These are phyloP conservation scores for Colletotrichum tropicale DNA, from an alignment of 2,329 filamentous ascomycete genomes.

Conservation along the genomic window DNA sequence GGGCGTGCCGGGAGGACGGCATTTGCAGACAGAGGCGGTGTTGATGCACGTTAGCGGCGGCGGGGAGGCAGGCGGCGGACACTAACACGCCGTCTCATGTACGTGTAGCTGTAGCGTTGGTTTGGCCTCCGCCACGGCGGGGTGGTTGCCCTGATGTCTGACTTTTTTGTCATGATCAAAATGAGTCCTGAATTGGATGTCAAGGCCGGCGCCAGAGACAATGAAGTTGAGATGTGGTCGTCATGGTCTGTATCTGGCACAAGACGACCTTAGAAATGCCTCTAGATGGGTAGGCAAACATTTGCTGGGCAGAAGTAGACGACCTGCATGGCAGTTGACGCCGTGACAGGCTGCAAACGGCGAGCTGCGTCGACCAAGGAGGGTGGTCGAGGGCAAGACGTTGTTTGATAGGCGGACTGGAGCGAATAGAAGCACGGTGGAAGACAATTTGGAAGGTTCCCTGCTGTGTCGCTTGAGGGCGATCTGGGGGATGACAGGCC, in stretches of 20 bases:
- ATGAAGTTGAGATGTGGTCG: not conserved
- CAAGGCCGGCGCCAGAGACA: not conserved
- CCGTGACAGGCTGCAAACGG: not conserved
- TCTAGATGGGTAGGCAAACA: not conserved
- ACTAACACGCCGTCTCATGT: not conserved
- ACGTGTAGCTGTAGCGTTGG: not conserved
- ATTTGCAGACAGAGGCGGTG: slow-evolving; percentile 1
- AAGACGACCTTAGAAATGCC: not conserved
- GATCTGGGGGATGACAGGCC: slow-evolving; percentile 11
- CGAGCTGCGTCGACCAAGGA: not conserved
- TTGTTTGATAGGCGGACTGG: slow-evolving; percentile 3
- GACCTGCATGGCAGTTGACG: not conserved
- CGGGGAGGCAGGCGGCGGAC: not conserved
- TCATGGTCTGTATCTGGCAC: not conserved
- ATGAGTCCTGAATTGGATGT: not conserved
- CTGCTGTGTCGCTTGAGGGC: not conserved
- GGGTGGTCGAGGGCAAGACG: not conserved
- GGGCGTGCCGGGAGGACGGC: slow-evolving; percentile 1
- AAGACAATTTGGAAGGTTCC: slow-evolving; percentile 9
- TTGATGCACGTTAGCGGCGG: not conserved
- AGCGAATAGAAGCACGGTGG: slow-evolving; percentile 5
- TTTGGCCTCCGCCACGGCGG: not conserved
- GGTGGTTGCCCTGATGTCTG: not conserved
- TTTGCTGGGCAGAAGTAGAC: not conserved
- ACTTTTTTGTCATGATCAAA: not conserved